A percentile compares a stretch with the other conserved stretches of the same genome.
Conservation (phyloP, 148 eudicot species). For the Spergularia marina region DNA sequence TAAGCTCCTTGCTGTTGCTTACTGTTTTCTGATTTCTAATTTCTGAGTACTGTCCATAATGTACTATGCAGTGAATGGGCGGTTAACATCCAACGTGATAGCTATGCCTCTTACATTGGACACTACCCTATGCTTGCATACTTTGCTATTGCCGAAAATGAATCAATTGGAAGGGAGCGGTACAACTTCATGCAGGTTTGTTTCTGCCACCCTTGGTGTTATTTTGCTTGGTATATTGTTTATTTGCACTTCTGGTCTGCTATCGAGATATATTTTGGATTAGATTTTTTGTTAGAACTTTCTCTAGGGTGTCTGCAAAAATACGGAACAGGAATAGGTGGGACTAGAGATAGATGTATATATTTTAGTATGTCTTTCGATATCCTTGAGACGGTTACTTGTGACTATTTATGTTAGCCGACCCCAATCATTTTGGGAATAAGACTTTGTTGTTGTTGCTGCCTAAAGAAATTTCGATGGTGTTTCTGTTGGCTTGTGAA, state of each 20-base stretch:
- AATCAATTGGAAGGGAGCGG: slow-evolving; percentile 91
- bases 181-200: slow-evolving; percentile 95
- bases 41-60: slow-evolving; percentile 9
- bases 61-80: slow-evolving; percentile 78
- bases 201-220: neutral
- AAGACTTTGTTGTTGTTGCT: too few relatives aligned
- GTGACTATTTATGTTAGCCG: too few relatives aligned
- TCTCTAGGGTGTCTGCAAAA: too few relatives aligned
- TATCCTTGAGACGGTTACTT: too few relatives aligned
- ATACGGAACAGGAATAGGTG: too few relatives aligned
- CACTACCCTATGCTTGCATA: slow-evolving; percentile 91
- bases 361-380: too few relatives aligned
- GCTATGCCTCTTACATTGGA: slow-evolving; percentile 92
- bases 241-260: neutral
- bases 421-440: too few relatives aligned
- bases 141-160: slow-evolving; percentile 92
- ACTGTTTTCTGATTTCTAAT: neutral
- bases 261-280: neutral
- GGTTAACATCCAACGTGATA: slow-evolving; percentile 88
- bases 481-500: too few relatives aligned
- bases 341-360: too few relatives aligned
- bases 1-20: neutral
- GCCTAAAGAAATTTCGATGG: too few relatives aligned
- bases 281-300: neutral
- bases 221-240: neutral